Percentiles rank a stretch among this genome's conserved stretches.
Conservation (phyloP, 371 early-diverging fungal species). For the Funneliformis caledonium region DNA sequence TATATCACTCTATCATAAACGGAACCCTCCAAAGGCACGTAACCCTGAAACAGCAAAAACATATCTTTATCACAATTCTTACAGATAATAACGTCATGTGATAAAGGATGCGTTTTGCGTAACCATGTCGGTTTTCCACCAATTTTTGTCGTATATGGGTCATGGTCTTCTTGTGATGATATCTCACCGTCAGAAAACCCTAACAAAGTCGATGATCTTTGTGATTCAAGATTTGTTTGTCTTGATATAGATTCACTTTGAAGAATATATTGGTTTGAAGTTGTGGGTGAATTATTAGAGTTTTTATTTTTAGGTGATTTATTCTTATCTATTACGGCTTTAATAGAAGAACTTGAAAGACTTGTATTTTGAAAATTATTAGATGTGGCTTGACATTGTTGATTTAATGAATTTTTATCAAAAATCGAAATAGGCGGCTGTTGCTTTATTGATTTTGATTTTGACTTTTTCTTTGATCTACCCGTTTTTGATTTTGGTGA, state of each 20-base stretch:
- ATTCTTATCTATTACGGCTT: neutral
- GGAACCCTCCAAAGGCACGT: constrained; percentile 74
- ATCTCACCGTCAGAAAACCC: constrained; percentile 71
- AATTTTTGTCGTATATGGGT: constrained; percentile 70
- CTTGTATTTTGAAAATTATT: neutral
- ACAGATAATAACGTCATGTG: constrained; percentile 32
- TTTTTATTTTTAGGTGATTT: neutral
- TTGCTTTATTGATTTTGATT: neutral
- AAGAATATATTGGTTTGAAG: no score
- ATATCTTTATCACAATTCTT: constrained; percentile 58
- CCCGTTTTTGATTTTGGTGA: neutral
- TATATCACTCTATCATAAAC: constrained; percentile 78
- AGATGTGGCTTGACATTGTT: neutral
- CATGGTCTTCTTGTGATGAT: constrained; percentile 52
- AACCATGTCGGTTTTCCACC: constrained; percentile 72
- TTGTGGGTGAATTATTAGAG: no score
- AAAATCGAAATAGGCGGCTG: neutral
- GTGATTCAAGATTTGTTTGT: no score
- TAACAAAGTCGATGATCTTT: constrained; percentile 53
- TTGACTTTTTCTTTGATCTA: neutral
- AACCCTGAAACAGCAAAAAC: constrained; percentile 73
- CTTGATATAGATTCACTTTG: neutral
- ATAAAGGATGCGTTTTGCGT: constrained; percentile 17
- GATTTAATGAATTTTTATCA: neutral
- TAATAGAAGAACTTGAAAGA: neutral